These are phyloP conservation scores for Suhomyces prunicola DNA, from an alignment of 805 yeast genomes.

Conservation along the genomic window DNA sequence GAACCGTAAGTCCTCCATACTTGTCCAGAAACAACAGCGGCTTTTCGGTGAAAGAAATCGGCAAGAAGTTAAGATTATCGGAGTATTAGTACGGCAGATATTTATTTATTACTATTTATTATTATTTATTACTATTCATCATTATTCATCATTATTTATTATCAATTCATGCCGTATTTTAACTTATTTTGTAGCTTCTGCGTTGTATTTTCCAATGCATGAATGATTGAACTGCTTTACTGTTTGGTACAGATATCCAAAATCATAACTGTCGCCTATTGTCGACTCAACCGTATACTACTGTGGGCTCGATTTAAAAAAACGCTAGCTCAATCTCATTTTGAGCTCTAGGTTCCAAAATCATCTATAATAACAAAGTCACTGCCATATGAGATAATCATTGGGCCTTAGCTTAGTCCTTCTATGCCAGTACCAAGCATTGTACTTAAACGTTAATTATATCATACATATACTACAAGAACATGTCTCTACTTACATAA, in stretches of 20 bases:
- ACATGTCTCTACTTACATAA: neutral
- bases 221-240: neutral
- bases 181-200: neutral
- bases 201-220: neutral
- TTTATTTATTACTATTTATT: conserved; percentile 6
- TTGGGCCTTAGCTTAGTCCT: too few species aligned
- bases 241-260: too few species aligned
- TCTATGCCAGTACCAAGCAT: too few species aligned
- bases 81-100: conserved; percentile 43
- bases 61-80: conserved; percentile 59
- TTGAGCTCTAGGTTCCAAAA: neutral
- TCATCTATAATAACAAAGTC: too few species aligned
- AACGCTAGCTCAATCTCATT: neutral
- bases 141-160: too few species aligned
- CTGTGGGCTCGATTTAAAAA: neutral
- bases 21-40: conserved; percentile 36
- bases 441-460: neutral
- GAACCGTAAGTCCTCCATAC: conserved; percentile 53
- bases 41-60: conserved; percentile 53
- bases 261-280: too few species aligned
- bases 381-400: too few species aligned
- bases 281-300: too few species aligned
- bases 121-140: neutral
- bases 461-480: neutral
- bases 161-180: neutral